These are phyloP conservation scores for Akanthomyces uredinophilus DNA, from an alignment of 2,329 filamentous ascomycete genomes.

Conservation along the genomic window DNA sequence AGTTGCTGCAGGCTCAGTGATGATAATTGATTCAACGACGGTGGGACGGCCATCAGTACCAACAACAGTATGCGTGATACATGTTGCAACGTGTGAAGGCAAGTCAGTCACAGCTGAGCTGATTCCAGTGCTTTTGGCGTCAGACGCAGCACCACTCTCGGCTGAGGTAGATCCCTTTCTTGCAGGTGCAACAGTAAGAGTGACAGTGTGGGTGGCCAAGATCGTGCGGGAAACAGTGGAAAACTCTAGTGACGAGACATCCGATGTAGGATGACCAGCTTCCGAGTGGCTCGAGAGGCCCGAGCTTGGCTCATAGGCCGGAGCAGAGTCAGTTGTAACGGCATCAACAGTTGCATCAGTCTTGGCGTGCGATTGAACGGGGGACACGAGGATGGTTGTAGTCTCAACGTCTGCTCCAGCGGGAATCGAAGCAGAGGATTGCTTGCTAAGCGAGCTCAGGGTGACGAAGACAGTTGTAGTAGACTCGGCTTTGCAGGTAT, in stretches of 20 bases:
- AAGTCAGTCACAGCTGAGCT: background rate
- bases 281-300: background rate
- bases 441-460: constrained; percentile 31
- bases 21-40: constrained; percentile 30
- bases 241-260: constrained; percentile 4
- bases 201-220: constrained; percentile 21
- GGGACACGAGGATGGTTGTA: constrained; percentile 25
- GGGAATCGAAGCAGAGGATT: background rate
- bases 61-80: constrained; percentile 26
- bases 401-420: constrained; percentile 21
- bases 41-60: constrained; percentile 31
- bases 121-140: background rate
- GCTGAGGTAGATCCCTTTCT: background rate
- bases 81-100: constrained; percentile 18
- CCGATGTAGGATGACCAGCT: background rate
- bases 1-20: constrained; percentile 19
- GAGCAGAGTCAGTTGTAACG: background rate
- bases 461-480: constrained; percentile 46
- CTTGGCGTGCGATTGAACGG: constrained; percentile 8
- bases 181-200: constrained; percentile 11
- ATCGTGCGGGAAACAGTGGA: constrained; percentile 13
- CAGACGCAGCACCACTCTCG: background rate
- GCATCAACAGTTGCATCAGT: constrained; percentile 3
- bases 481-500: constrained; percentile 18
- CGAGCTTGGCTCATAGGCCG: background rate